phyloP scores from a whole-genome alignment of 2,329 filamentous ascomycete genomes.

The Orbilia quercus region DNA sequence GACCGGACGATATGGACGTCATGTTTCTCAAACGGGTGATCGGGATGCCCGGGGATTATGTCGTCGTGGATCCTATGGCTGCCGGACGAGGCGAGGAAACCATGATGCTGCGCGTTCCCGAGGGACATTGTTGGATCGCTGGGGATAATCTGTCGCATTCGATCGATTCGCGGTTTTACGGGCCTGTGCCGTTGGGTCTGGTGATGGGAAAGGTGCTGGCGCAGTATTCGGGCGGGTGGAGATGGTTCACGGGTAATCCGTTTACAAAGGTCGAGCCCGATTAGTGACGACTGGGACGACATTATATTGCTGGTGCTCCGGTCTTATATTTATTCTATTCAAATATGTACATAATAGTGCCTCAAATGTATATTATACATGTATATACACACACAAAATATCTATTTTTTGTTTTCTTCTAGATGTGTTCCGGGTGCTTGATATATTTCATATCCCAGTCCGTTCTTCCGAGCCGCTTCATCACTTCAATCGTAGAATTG shows the following conservation, averaged over 20 bases:
- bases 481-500: slow-evolving; percentile 84
- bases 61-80: slow-evolving; percentile 64
- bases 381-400: slow-evolving; percentile 29
- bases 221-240: slow-evolving; percentile 67
- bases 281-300: slow-evolving; percentile 18
- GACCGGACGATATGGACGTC: slow-evolving; percentile 74
- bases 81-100: slow-evolving; percentile 34
- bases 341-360: slow-evolving; percentile 45
- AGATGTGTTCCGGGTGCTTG: slow-evolving; percentile 73
- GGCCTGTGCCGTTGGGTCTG: slow-evolving; percentile 84
- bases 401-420: slow-evolving; percentile 4
- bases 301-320: slow-evolving; percentile 21
- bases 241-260: slow-evolving; percentile 63
- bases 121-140: slow-evolving; percentile 89
- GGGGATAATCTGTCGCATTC: slow-evolving; percentile 89
- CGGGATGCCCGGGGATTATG: slow-evolving; percentile 74
- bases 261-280: slow-evolving; percentile 24
- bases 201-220: slow-evolving; percentile 84
- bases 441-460: slow-evolving; percentile 87
- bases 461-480: slow-evolving; percentile 79
- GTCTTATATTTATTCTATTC: slow-evolving; percentile 20
- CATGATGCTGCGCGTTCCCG: slow-evolving; percentile 73
- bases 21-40: slow-evolving; percentile 81
- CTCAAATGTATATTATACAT: slow-evolving; percentile 45
- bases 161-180: slow-evolving; percentile 85